phyloP scores from a whole-genome alignment of 495 filamentous ascomycete genomes.

The Xylaria curta region DNA sequence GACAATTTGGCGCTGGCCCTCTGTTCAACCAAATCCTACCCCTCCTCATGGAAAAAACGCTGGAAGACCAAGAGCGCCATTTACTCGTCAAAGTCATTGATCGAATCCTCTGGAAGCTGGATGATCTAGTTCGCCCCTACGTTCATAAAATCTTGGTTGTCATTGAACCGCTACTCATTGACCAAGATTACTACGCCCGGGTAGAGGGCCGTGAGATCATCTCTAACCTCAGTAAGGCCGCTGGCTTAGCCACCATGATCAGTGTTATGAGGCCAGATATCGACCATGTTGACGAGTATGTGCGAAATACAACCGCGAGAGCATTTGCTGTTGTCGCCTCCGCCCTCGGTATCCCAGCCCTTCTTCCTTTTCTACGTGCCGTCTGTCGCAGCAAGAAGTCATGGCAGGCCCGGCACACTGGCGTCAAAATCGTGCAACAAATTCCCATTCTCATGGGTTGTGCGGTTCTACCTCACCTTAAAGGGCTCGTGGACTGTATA shows the following conservation, averaged over 20 bases:
- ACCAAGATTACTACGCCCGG: slow-evolving; percentile 98
- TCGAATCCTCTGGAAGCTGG: slow-evolving; percentile 96
- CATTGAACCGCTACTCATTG: slow-evolving; percentile 97
- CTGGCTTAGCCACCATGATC: slow-evolving; percentile 98
- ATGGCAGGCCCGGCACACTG: slow-evolving; percentile 98
- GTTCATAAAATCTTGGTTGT: slow-evolving; percentile 99
- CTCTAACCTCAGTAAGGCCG: slow-evolving; percentile 94
- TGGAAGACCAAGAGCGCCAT: slow-evolving; percentile 99
- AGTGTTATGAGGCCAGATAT: slow-evolving; percentile 99
- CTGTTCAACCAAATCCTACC: slow-evolving; percentile 98
- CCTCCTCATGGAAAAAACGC: slow-evolving; percentile 95
- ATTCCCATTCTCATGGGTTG: slow-evolving; percentile 99
- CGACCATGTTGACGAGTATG: slow-evolving; percentile 97
- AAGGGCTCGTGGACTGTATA: slow-evolving; percentile 96
- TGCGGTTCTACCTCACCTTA: slow-evolving; percentile 93
- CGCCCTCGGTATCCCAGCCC: slow-evolving; percentile 92
- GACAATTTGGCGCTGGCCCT: slow-evolving; percentile 92
- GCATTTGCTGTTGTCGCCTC: slow-evolving; percentile 98
- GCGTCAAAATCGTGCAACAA: slow-evolving; percentile 98
- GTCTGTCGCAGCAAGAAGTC: slow-evolving; percentile 98
- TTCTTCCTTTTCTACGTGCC: slow-evolving; percentile 92
- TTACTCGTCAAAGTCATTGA: slow-evolving; percentile 99
- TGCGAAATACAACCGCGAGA: slow-evolving; percentile 97
- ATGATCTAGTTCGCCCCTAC: slow-evolving; percentile 94
- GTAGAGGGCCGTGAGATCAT: slow-evolving; percentile 99